phyloP scores from a whole-genome alignment of 331 rosid genomes.

The Cydonia oblonga region DNA sequence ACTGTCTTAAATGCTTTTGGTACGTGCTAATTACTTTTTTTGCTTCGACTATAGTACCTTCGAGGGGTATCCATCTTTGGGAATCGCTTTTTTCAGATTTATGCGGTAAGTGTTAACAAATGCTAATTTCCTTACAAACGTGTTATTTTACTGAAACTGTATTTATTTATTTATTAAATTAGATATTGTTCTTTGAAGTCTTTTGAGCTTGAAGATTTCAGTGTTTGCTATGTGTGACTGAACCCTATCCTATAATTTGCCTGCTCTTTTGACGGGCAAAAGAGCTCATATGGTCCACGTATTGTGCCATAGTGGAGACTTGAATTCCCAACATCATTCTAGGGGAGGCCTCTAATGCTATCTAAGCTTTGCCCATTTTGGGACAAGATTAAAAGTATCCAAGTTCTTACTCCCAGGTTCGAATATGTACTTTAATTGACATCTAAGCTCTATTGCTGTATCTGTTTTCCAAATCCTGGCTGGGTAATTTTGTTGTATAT shows the following conservation, averaged over 20 bases:
- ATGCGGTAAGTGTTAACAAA: conserved; percentile 49
- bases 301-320: neutral
- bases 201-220: neutral
- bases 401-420: neutral
- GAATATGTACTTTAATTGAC: neutral
- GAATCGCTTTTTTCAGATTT: conserved; percentile 56
- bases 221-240: neutral
- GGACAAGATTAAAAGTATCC: neutral
- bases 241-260: neutral
- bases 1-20: neutral
- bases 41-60: conserved; percentile 47
- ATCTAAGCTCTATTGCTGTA: neutral
- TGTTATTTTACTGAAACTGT: neutral
- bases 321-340: neutral
- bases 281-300: neutral
- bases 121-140: neutral
- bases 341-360: neutral
- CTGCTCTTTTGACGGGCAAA: neutral
- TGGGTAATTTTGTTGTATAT: neutral
- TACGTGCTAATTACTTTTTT: conserved; percentile 9
- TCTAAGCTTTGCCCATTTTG: neutral
- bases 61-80: conserved; percentile 81
- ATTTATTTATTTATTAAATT: neutral
- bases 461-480: neutral
- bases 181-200: neutral